Evolutionary conservation across 2,329 filamentous ascomycete genomes (phyloP).

Genomic region (Grosmannia serpens): DNA sequence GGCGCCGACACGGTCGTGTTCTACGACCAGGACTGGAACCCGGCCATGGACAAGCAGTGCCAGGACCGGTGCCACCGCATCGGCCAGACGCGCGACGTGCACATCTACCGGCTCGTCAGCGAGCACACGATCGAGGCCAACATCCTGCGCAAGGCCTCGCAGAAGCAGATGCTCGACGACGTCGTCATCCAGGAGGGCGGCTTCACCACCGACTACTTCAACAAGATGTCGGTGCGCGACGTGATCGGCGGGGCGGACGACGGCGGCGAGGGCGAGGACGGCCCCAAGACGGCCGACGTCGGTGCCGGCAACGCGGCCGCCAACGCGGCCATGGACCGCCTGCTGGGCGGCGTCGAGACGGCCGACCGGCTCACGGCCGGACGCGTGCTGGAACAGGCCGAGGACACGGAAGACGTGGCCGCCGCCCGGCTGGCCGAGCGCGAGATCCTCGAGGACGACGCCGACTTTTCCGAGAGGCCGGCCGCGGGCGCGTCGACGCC

Average conservation of each 20-base stretch:
- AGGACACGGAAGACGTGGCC: slow-evolving; percentile 83
- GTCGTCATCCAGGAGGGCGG: slow-evolving; percentile 97
- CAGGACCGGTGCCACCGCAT: slow-evolving; percentile 96
- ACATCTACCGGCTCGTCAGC: slow-evolving; percentile 90
- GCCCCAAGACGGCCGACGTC: slow-evolving; percentile 43
- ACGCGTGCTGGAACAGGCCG: slow-evolving; percentile 73
- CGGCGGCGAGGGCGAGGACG: slow-evolving; percentile 16
- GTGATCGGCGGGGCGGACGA: slow-evolving; percentile 34
- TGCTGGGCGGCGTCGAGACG: slow-evolving; percentile 57
- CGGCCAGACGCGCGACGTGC: slow-evolving; percentile 91
- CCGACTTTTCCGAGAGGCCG: slow-evolving; percentile 65
- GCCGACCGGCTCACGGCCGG: slow-evolving; percentile 51
- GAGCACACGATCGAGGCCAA: slow-evolving; percentile 97
- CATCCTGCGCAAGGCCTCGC: slow-evolving; percentile 89
- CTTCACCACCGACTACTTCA: slow-evolving; percentile 95
- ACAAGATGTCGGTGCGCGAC: slow-evolving; percentile 60
- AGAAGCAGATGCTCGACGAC: slow-evolving; percentile 96
- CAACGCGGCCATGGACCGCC: slow-evolving; percentile 67
- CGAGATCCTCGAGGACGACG: slow-evolving; percentile 77
- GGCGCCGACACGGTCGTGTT: slow-evolving; percentile 97
- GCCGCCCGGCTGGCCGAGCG: slow-evolving; percentile 81
- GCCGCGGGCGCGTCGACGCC: background rate
- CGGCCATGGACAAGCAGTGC: slow-evolving; percentile 98
- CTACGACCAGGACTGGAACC: slow-evolving; percentile 98
- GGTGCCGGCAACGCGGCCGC: slow-evolving; percentile 44